Base-by-base conservation (phyloP, 2,329 filamentous ascomycete genomes). In the Rhinocladiella similis region DNA sequence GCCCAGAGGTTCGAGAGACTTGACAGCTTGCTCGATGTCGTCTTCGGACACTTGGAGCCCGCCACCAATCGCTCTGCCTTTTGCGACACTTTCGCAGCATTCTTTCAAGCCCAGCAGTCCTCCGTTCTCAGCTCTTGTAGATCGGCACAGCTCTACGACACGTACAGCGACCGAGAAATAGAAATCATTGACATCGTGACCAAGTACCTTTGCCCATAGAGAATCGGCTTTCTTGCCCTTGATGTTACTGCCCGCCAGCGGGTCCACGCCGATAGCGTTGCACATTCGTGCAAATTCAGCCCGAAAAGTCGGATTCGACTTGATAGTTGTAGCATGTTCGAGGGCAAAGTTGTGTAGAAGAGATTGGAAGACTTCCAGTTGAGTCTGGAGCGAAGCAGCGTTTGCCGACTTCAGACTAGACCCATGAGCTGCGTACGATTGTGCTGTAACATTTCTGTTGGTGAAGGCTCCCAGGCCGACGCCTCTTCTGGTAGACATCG, bases 241-340 rank as follows among this genome's bases (percentile, higher is more conserved):
- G 58, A 76, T 74, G 67, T 80, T 84, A 65, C 77, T 81, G 55
- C 82, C 85, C n/a, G 91, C 91, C 16, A 99, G 80, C 1, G 94
- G 95, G 72, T 99, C 94, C 12, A 99, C 91, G 47, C 94, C 94
- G 65, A 99, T 97, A 61, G 92, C 91, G 68, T 91, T 86, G 76
- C 94, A 99, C 94, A 99, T 99, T 72, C 93, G 91, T 2, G 94
- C 93, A 70, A 99, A 99, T 74, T 99, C 93, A 33, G 93, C 91
- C 59, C 94, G 90, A 74, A 99, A 99, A 7, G 85, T 88, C 5
- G 94, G 94, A 72, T 97, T 92, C 2, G 91, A 96, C 62, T 93
- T 92, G 58, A 99, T 99, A 68, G 96, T 94, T 70, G 92, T 91
- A 65, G 89, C 90, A 80, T 99, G 94, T 48, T 93, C 96, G 68